These are phyloP conservation scores for Globisporangium spinosum DNA, from an alignment of 352 stramenopile genomes.

Conservation along the genomic window DNA sequence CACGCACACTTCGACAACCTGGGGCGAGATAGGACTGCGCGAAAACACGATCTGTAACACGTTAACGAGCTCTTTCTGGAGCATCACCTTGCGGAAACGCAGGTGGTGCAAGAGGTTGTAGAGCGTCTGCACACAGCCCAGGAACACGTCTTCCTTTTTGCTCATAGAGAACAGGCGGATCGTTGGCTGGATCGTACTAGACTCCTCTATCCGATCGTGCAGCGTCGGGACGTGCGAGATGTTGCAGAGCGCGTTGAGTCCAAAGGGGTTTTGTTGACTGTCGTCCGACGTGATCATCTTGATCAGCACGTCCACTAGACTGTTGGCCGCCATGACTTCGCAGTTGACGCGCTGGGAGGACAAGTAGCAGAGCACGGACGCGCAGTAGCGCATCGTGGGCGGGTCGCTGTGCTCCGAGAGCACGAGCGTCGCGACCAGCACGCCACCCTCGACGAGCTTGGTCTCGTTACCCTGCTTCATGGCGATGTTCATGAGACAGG, in stretches of 20 bases:
- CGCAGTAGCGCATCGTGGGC: slow-evolving; percentile 65
- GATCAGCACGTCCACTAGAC: slow-evolving; percentile 61
- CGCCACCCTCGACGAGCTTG: slow-evolving; percentile 69
- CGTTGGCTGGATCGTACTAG: slow-evolving; percentile 41
- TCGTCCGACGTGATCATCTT: slow-evolving; percentile 50
- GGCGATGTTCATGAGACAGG: slow-evolving; percentile 75
- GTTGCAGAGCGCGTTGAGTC: slow-evolving; percentile 76
- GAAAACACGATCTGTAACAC: slow-evolving; percentile 40
- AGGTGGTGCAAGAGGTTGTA: slow-evolving; percentile 69
- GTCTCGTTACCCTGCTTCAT: slow-evolving; percentile 43
- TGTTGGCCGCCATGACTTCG: slow-evolving; percentile 65
- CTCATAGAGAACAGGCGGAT: slow-evolving; percentile 45
- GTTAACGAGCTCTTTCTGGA: slow-evolving; percentile 55
- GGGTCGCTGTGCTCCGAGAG: slow-evolving; percentile 70
- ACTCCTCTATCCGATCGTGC: slow-evolving; percentile 72
- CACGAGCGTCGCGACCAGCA: slow-evolving; percentile 60
- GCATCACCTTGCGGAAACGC: slow-evolving; percentile 47
- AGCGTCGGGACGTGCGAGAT: slow-evolving; percentile 56
- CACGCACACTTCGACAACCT: slow-evolving; percentile 56
- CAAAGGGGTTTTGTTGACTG: slow-evolving; percentile 67
- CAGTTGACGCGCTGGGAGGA: slow-evolving; percentile 66
- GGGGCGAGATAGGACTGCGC: slow-evolving; percentile 23
- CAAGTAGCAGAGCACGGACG: slow-evolving; percentile 67
- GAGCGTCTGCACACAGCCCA: slow-evolving; percentile 62
- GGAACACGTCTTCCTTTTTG: slow-evolving; percentile 44